Evolutionary conservation across 1,284 basidiomycete genomes (phyloP).

Genomic region (Cystobasidiaceae sp.): DNA sequence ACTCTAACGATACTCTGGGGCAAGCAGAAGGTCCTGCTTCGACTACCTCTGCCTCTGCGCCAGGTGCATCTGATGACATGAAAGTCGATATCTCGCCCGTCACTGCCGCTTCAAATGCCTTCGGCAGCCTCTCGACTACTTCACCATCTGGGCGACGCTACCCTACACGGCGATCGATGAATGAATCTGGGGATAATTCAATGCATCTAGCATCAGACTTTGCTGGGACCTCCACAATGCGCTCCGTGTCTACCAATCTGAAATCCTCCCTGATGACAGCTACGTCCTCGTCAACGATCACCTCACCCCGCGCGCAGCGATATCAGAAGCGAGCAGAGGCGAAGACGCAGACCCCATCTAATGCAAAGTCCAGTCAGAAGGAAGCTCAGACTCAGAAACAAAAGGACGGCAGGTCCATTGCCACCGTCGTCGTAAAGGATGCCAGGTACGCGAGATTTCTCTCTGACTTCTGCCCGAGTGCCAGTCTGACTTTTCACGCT

Average conservation of each 20-base stretch:
- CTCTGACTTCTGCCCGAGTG: background rate
- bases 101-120: background rate
- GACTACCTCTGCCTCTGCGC: no score
- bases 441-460: conserved; percentile 11
- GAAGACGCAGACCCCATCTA: background rate
- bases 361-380: background rate
- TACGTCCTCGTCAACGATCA: no score
- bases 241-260: conserved; percentile 16
- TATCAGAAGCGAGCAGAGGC: background rate
- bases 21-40: no score
- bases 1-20: no score
- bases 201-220: background rate
- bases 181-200: background rate
- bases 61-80: no score
- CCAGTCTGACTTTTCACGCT: background rate
- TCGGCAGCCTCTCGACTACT: background rate
- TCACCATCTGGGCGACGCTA: background rate
- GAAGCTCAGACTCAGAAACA: no score
- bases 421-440: conserved; percentile 14
- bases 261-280: background rate
- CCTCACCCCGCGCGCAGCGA: background rate
- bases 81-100: background rate
- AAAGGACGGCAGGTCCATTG: no score
- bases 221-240: conserved; percentile 11
- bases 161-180: background rate